Conservation (phyloP, 352 stramenopile species). For the Pythium oligandrum region DNA sequence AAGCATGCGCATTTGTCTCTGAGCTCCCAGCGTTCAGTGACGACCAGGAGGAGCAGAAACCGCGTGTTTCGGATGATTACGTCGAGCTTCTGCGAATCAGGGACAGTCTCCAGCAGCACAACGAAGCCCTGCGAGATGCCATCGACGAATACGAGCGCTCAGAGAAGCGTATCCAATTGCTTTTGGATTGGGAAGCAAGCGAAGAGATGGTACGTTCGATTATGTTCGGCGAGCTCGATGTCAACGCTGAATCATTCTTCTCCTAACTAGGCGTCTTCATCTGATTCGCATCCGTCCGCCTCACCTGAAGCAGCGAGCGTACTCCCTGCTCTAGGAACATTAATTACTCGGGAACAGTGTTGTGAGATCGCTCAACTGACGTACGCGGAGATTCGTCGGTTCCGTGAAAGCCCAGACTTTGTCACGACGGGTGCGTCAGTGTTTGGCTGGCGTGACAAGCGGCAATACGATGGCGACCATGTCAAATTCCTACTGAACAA, state of each 20-base stretch:
- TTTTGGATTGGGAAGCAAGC: too few relatives aligned
- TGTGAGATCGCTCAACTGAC: slow-evolving; percentile 33
- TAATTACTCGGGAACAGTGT: slow-evolving; percentile 40
- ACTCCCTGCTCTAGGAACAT: neutral
- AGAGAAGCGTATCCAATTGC: too few relatives aligned
- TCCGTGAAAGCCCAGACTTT: slow-evolving; percentile 32
- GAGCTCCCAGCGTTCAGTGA: slow-evolving; percentile 1
- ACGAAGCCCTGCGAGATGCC: slow-evolving; percentile 14
- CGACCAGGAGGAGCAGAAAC: neutral
- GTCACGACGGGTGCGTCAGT: slow-evolving; percentile 44
- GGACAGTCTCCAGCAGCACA: slow-evolving; percentile 8
- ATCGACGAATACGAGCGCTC: slow-evolving; percentile 10
- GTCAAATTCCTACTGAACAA: slow-evolving; percentile 67
- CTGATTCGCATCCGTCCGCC: too few relatives aligned
- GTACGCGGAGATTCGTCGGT: slow-evolving; percentile 37
- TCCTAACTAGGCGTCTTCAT: too few relatives aligned
- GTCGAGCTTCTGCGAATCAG: neutral
- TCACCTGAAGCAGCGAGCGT: too few relatives aligned
- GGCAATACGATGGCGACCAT: slow-evolving; percentile 36
- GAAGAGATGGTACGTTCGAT: too few relatives aligned
- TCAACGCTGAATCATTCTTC: too few relatives aligned
- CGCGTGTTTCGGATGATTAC: neutral
- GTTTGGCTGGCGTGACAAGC: slow-evolving; percentile 61
- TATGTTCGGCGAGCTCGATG: too few relatives aligned
- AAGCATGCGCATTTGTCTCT: neutral